These are phyloP conservation scores for Neonectria ditissima DNA, from an alignment of 2,329 filamentous ascomycete genomes.

Conservation along the genomic window DNA sequence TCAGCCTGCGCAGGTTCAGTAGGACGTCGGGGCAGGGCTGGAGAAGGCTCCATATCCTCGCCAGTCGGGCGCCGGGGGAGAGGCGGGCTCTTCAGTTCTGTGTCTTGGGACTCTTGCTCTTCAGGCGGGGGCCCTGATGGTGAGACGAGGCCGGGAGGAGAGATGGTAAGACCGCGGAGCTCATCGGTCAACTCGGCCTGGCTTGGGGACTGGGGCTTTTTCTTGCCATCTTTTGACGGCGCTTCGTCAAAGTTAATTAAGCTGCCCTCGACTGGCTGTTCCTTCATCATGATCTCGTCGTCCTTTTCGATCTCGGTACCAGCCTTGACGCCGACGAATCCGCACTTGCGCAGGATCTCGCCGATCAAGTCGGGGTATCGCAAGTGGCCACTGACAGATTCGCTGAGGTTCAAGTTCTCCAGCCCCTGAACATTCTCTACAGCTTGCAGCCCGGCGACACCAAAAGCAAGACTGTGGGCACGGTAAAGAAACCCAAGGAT, in stretches of 20 bases:
- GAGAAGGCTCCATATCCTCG: slow-evolving; percentile 16
- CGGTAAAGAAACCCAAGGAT: slow-evolving; percentile 90
- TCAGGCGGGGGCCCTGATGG: slow-evolving; percentile 32
- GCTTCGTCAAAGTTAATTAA: slow-evolving; percentile 48
- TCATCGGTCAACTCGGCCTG: slow-evolving; percentile 40
- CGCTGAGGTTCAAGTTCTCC: slow-evolving; percentile 65
- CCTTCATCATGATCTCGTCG: slow-evolving; percentile 61
- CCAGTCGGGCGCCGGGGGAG: slow-evolving; percentile 30
- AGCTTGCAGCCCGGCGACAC: slow-evolving; percentile 84
- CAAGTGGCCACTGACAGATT: slow-evolving; percentile 65
- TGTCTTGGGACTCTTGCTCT: slow-evolving; percentile 9
- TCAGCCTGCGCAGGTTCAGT: slow-evolving; percentile 25
- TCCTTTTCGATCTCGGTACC: slow-evolving; percentile 64
- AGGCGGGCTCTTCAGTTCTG: slow-evolving; percentile 26
- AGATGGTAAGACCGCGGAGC: slow-evolving; percentile 46
- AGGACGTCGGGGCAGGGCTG: slow-evolving; percentile 32
- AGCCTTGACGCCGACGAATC: slow-evolving; percentile 60
- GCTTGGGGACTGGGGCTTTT: slow-evolving; percentile 27
- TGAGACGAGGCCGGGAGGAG: slow-evolving; percentile 41
- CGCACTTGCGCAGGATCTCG: slow-evolving; percentile 65
- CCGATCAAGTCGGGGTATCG: slow-evolving; percentile 64
- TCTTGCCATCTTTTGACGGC: slow-evolving; percentile 18
- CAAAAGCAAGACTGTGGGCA: slow-evolving; percentile 83
- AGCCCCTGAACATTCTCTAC: slow-evolving; percentile 76
- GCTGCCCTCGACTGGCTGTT: slow-evolving; percentile 48